Conservation (phyloP, 2,329 filamentous ascomycete genomes). For the Talaromyces sp. region DNA sequence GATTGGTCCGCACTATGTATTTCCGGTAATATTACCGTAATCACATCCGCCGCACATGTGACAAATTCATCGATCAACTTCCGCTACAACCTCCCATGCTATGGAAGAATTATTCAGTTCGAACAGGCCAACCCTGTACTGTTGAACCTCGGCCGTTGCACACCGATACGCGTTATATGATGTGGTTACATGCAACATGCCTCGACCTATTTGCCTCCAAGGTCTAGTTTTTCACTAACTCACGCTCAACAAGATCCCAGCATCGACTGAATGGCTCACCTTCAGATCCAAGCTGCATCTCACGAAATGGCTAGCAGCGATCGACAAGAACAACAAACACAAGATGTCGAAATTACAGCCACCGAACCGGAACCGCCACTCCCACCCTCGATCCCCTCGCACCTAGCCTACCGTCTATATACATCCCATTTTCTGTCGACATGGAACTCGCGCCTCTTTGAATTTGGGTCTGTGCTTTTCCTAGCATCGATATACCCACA, state of each 20-base stretch:
- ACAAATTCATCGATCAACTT: too few relatives aligned
- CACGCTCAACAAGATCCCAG: not conserved
- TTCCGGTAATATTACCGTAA: too few relatives aligned
- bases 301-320: not conserved
- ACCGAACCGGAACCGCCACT: not conserved
- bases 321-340: not conserved
- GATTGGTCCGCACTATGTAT: too few relatives aligned
- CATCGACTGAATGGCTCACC: not conserved
- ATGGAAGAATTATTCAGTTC: not conserved
- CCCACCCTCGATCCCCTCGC: not conserved
- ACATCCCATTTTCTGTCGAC: conserved; percentile 58
- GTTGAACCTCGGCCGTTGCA: not conserved
- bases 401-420: conserved; percentile 41
- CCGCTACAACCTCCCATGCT: too few relatives aligned
- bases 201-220: not conserved
- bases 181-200: not conserved
- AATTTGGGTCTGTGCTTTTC: conserved; percentile 58
- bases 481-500: conserved; percentile 52
- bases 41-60: too few relatives aligned
- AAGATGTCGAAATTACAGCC: not conserved
- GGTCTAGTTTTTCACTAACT: not conserved
- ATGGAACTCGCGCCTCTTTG: conserved; percentile 61
- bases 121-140: too few relatives aligned
- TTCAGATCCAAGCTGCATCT: not conserved
- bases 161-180: not conserved